Conservation (phyloP, 2,329 filamentous ascomycete species). For the Thermoascus crustaceus region DNA sequence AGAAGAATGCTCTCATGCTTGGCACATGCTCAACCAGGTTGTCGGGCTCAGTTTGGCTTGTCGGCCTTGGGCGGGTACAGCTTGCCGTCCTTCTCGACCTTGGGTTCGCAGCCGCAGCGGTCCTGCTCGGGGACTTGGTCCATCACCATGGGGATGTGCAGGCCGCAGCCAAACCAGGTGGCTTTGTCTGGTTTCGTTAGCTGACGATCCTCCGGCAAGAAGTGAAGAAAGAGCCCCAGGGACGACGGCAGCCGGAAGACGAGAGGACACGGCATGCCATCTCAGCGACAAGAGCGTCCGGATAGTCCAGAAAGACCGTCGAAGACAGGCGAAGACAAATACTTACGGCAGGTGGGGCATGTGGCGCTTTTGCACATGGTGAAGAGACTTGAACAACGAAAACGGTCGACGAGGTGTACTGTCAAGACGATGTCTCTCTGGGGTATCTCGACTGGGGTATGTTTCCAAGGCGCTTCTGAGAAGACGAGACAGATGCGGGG, state of each 20-base stretch:
- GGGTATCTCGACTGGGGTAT: too few species aligned
- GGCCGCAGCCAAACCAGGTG: constrained; percentile 13
- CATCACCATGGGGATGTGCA: constrained; percentile 11
- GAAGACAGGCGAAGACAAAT: constrained; percentile 1
- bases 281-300: too few species aligned
- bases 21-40: too few species aligned
- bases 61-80: constrained; percentile 11
- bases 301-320: too few species aligned
- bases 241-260: too few species aligned
- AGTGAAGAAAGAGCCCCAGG: too few species aligned
- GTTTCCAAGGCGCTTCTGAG: too few species aligned
- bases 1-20: too few species aligned
- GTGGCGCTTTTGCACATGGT: constrained; percentile 11
- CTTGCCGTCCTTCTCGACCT: constrained; percentile 9
- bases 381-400: neutral
- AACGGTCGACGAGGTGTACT: too few species aligned
- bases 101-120: constrained; percentile 9
- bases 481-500: too few species aligned
- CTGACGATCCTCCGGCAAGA: neutral
- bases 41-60: constrained; percentile 8
- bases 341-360: constrained; percentile 13
- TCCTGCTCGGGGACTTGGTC: constrained; percentile 9
- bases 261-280: too few species aligned
- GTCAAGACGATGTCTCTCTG: too few species aligned
- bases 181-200: constrained; percentile 8